Percentiles rank a stretch among this genome's conserved stretches.
Conservation (phyloP, 2,329 filamentous ascomycete genomes). For the Ophiostoma pallidulum region DNA sequence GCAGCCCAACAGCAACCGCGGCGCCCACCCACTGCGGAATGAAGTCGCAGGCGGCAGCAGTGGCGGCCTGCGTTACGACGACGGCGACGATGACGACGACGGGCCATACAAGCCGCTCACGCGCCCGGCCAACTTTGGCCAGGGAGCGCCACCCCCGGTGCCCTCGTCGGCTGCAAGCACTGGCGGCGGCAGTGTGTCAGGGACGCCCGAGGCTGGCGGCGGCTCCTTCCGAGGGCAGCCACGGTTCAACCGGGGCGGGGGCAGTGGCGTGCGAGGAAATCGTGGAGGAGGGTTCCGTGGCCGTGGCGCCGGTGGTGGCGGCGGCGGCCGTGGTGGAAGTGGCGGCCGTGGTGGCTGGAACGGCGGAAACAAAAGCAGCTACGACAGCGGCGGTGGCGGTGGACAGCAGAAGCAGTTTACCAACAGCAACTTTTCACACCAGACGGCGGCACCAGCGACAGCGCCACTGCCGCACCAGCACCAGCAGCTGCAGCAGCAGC, state of each 20-base stretch:
- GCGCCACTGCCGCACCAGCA: neutral
- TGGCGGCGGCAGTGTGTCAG: constrained; percentile 18
- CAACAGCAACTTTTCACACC: neutral
- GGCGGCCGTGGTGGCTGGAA: constrained; percentile 23
- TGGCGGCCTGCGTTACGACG: constrained; percentile 50
- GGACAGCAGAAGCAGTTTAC: neutral
- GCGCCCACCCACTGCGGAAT: constrained; percentile 29
- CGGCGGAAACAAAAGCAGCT: neutral
- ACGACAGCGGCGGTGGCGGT: neutral
- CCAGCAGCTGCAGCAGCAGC: neutral
- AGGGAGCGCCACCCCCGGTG: constrained; percentile 34
- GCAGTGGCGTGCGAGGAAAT: constrained; percentile 29
- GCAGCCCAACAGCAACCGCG: neutral
- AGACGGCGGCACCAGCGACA: neutral
- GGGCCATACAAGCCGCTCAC: constrained; percentile 63
- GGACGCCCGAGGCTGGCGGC: constrained; percentile 16
- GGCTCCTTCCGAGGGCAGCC: constrained; percentile 26
- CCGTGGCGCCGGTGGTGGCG: constrained; percentile 26
- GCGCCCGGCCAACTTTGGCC: constrained; percentile 55
- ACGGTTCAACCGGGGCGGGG: neutral
- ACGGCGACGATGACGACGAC: constrained; percentile 52
- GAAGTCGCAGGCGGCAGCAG: constrained; percentile 24
- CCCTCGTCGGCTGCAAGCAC: constrained; percentile 28
- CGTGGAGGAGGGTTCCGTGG: constrained; percentile 29
- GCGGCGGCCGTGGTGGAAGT: constrained; percentile 24